A percentile compares a stretch with the other conserved stretches of the same genome.
Conservation (phyloP, 257 asterid genomes). For the Thymus quinquecostatus region DNA sequence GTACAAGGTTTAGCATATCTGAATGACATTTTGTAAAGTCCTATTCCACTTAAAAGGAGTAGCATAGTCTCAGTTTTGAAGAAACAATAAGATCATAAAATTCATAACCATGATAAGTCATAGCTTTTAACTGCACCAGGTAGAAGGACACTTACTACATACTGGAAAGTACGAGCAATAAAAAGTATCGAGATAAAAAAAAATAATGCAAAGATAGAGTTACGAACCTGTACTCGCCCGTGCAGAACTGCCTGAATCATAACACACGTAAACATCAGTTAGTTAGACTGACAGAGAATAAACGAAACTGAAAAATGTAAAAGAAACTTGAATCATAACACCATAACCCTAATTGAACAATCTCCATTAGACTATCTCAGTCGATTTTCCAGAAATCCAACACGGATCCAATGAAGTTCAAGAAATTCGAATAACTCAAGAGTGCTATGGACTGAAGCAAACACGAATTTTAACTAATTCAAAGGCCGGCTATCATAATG, state of each 20-base stretch:
- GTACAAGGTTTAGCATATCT: background rate
- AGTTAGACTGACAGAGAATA: background rate
- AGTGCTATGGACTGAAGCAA: too few species aligned
- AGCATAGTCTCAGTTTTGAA: background rate
- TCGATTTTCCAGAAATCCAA: background rate
- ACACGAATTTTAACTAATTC: too few species aligned
- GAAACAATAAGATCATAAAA: background rate
- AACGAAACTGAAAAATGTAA: slow-evolving; percentile 2
- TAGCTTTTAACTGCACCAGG: background rate
- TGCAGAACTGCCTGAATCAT: slow-evolving; percentile 79
- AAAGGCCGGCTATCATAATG: too few species aligned
- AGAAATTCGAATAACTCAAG: too few species aligned
- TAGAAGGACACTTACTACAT: background rate
- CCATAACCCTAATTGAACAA: background rate
- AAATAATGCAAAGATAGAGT: background rate
- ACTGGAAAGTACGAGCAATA: slow-evolving; percentile 5
- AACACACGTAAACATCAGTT: slow-evolving; percentile 6
- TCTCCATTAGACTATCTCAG: background rate
- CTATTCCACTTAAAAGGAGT: background rate
- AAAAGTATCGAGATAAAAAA: background rate
- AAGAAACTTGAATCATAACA: background rate
- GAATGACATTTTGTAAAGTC: slow-evolving; percentile 1
- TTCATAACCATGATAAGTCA: background rate
- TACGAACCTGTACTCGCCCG: slow-evolving; percentile 83
- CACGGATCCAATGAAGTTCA: background rate